Evolutionary conservation across 2,329 filamentous ascomycete genomes (phyloP).

Genomic region (Falciphora oryzae): DNA sequence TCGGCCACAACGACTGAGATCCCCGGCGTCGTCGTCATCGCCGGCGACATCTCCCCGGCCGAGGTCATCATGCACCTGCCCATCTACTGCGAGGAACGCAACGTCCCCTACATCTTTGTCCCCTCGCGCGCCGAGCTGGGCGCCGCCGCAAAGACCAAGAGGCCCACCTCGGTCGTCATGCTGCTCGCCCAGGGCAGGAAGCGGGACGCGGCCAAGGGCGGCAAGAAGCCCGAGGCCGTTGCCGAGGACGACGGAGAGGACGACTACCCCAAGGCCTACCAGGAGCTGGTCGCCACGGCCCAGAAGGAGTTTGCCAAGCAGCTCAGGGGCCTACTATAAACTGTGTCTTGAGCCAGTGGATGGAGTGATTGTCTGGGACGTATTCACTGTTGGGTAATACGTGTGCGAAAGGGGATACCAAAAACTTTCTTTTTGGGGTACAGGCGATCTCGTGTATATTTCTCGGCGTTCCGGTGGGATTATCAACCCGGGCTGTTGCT

Average conservation of each 20-base stretch:
- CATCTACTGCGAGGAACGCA: slow-evolving; percentile 96
- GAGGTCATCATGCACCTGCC: slow-evolving; percentile 98
- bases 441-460: slow-evolving; percentile 1
- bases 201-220: slow-evolving; percentile 48
- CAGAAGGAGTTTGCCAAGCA: slow-evolving; percentile 60
- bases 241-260: slow-evolving; percentile 44
- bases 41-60: slow-evolving; percentile 95
- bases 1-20: slow-evolving; percentile 57
- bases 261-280: slow-evolving; percentile 59
- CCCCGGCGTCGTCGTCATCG: slow-evolving; percentile 80
- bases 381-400: background rate
- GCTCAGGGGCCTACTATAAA: slow-evolving; percentile 27
- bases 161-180: slow-evolving; percentile 96
- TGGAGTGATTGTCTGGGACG: slow-evolving; percentile 64
- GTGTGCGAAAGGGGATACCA: background rate
- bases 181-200: slow-evolving; percentile 34
- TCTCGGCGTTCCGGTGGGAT: background rate
- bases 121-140: slow-evolving; percentile 88
- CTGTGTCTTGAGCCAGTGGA: slow-evolving; percentile 53
- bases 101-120: slow-evolving; percentile 94
- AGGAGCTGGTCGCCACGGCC: slow-evolving; percentile 58
- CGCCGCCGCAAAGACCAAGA: slow-evolving; percentile 88
- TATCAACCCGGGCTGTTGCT: background rate
- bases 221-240: slow-evolving; percentile 38
- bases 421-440: background rate